Evolutionary conservation across 352 stramenopile species (phyloP).

Genomic region (Phytopythium boreale): DNA sequence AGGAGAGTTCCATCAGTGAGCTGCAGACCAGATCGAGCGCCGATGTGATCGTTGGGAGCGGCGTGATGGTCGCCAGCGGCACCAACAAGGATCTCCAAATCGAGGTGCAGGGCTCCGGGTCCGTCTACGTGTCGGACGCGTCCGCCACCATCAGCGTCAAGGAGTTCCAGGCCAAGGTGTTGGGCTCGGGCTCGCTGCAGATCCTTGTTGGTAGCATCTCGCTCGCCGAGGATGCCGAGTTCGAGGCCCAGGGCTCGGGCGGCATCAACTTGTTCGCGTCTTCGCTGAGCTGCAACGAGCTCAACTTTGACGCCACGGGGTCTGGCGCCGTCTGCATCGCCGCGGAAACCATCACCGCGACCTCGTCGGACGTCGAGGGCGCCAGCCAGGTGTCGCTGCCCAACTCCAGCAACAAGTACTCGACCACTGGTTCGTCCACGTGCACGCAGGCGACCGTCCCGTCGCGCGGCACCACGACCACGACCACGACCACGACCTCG

Average conservation of each 20-base stretch:
- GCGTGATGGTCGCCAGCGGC: constrained; percentile 20
- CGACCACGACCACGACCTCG: background rate
- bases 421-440: constrained; percentile 15
- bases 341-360: constrained; percentile 14
- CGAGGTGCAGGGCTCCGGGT: constrained; percentile 22
- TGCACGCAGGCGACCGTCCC: constrained; percentile 16
- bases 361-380: constrained; percentile 16
- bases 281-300: constrained; percentile 13
- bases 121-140: constrained; percentile 24
- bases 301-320: constrained; percentile 17
- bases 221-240: constrained; percentile 12
- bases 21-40: constrained; percentile 22
- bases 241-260: constrained; percentile 16
- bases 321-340: constrained; percentile 24
- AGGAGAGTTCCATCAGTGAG: constrained; percentile 19
- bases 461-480: background rate
- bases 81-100: constrained; percentile 24
- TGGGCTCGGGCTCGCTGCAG: constrained; percentile 16
- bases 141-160: constrained; percentile 16
- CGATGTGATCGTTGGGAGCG: constrained; percentile 25
- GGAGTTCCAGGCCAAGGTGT: constrained; percentile 18
- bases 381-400: constrained; percentile 31
- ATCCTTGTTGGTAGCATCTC: constrained; percentile 23
- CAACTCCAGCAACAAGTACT: constrained; percentile 25
- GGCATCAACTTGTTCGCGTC: constrained; percentile 18